phyloP scores from a whole-genome alignment of 108 stramenopile genomes.

The Fragilariopsis cylindrus region DNA sequence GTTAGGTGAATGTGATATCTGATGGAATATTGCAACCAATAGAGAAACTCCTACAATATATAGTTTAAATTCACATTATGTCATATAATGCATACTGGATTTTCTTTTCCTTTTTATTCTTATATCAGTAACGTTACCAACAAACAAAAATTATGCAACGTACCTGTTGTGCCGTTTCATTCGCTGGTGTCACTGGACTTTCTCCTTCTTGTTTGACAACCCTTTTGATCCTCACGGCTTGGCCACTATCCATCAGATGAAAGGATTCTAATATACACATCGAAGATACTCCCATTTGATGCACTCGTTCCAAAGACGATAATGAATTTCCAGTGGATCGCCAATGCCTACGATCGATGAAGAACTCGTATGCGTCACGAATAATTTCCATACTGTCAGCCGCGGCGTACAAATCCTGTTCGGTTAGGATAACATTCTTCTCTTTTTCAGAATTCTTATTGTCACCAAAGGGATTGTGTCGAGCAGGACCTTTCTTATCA shows the following conservation, averaged over 20 bases:
- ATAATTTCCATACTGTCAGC: constrained; percentile 87
- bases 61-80: background rate
- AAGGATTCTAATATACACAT: constrained; percentile 72
- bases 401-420: constrained; percentile 86
- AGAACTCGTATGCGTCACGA: constrained; percentile 80
- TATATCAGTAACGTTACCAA: background rate
- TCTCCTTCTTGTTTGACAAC: constrained; percentile 43
- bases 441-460: constrained; percentile 15
- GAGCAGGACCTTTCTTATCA: constrained; percentile 9
- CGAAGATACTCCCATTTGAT: constrained; percentile 68
- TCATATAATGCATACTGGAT: background rate
- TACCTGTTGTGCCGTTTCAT: constrained; percentile 71
- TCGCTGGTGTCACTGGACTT: constrained; percentile 42
- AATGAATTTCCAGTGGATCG: constrained; percentile 53
- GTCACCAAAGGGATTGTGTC: constrained; percentile 32
- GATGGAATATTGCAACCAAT: too few relatives aligned
- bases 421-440: constrained; percentile 43
- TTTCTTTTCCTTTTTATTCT: background rate
- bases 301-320: constrained; percentile 65
- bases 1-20: background rate
- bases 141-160: constrained; percentile 8
- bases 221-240: constrained; percentile 71
- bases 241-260: constrained; percentile 71
- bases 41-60: too few relatives aligned
- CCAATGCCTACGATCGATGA: constrained; percentile 66